A percentile compares a stretch with the other conserved stretches of the same genome.
phyloP scores from a whole-genome alignment of 2,329 filamentous ascomycete genomes.

The Fusarium lyarnte region DNA sequence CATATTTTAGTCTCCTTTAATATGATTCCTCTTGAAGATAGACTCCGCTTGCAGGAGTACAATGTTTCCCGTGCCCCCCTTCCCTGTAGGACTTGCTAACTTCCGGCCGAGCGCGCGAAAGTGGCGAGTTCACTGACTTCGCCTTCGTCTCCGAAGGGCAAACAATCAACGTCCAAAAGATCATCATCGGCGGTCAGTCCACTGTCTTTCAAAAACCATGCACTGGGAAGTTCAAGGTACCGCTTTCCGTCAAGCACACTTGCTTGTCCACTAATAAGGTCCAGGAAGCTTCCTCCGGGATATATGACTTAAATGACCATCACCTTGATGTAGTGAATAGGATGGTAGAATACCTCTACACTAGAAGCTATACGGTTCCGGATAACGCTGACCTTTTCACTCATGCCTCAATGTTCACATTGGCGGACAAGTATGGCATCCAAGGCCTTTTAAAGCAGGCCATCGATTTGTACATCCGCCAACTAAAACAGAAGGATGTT shows the following conservation, averaged over 20 bases:
- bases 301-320: neutral
- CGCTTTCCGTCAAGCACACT: fast-evolving
- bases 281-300: neutral
- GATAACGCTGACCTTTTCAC: neutral
- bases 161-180: neutral
- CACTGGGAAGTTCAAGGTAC: neutral
- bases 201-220: neutral
- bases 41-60: neutral
- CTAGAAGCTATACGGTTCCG: neutral
- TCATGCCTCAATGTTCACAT: fast-evolving
- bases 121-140: slow-evolving; percentile 1
- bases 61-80: fast-evolving
- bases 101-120: neutral
- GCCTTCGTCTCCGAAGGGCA: neutral
- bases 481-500: neutral
- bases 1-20: fast-evolving
- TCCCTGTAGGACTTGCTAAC: fast-evolving
- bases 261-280: fast-evolving
- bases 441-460: neutral
- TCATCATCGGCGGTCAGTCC: neutral
- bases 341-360: neutral
- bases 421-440: neutral
- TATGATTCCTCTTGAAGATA: neutral
- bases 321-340: neutral
- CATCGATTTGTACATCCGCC: neutral